A percentile compares a stretch with the other conserved stretches of the same genome.
Evolutionary conservation across 768 basidiomycete genomes (phyloP).

Genomic region (Russula foetens): DNA sequence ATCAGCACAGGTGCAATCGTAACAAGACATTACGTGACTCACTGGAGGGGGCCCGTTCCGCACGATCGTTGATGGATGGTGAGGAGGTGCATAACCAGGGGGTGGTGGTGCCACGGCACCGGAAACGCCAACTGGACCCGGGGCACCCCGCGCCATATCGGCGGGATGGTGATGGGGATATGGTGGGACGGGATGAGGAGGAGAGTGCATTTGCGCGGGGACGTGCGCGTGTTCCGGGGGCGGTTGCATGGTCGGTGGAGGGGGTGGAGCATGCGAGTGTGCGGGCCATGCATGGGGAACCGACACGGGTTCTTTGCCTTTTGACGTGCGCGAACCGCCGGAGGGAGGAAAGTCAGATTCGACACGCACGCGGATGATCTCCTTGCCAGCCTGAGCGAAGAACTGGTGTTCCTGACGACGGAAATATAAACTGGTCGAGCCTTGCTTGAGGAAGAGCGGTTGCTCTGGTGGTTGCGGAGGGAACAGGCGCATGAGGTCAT

Average conservation of each 20-base stretch:
- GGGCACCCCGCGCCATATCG: slow-evolving; percentile 26
- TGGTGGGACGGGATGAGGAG: slow-evolving; percentile 23
- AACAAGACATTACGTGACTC: slow-evolving; percentile 10
- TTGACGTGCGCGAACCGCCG: slow-evolving; percentile 9
- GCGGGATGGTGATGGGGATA: slow-evolving; percentile 29
- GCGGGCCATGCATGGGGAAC: slow-evolving; percentile 6
- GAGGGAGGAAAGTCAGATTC: slow-evolving; percentile 47
- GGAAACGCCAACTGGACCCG: slow-evolving; percentile 4
- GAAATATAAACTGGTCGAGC: slow-evolving; percentile 67
- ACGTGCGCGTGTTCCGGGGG: slow-evolving; percentile 17
- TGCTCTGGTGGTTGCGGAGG: slow-evolving; percentile 54
- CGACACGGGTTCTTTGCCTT: slow-evolving; percentile 16
- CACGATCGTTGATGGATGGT: slow-evolving; percentile 11
- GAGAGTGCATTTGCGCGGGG: slow-evolving; percentile 15
- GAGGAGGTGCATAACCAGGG: slow-evolving; percentile 21
- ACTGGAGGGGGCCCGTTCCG: slow-evolving; percentile 15
- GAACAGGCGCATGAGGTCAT: slow-evolving; percentile 81
- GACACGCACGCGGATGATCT: slow-evolving; percentile 66
- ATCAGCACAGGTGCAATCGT: slow-evolving; percentile 8
- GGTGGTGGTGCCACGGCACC: slow-evolving; percentile 25
- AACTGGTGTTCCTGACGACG: slow-evolving; percentile 71
- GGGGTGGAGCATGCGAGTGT: slow-evolving; percentile 23
- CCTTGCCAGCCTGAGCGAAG: slow-evolving; percentile 70
- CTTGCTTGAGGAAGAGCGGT: slow-evolving; percentile 47
- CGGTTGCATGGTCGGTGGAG: slow-evolving; percentile 17